Evolutionary conservation across 148 eudicot genomes (phyloP).

Genomic region (Pouteria glomerata): DNA sequence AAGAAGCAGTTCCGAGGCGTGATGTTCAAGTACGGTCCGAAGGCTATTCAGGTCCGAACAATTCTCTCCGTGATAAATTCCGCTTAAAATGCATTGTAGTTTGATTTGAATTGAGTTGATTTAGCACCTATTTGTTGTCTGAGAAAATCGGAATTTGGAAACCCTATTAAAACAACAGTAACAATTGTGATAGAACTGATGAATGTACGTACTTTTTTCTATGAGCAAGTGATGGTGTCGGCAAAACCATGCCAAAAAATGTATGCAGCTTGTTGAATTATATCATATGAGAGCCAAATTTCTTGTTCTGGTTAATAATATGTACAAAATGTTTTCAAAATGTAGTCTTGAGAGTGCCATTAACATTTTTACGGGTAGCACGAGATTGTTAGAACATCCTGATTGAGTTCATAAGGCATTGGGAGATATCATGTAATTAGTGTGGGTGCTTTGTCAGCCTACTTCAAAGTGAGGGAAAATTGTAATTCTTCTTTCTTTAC

Average conservation of each 20-base stretch:
- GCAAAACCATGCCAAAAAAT: not conserved
- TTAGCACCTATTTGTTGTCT: not conserved
- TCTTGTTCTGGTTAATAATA: not conserved
- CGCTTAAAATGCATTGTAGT: not conserved
- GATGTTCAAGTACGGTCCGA: conserved; percentile 86
- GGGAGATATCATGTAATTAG: not conserved
- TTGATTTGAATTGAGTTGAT: not conserved
- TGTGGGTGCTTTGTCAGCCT: not conserved
- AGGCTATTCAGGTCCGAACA: conserved; percentile 59
- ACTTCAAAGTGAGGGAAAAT: not conserved
- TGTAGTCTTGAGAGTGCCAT: not conserved
- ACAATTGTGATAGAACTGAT: not conserved
- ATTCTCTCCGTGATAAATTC: not conserved
- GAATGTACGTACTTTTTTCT: not conserved
- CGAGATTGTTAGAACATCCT: not conserved
- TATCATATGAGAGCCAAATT: not conserved
- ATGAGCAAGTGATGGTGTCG: not conserved
- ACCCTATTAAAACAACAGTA: not conserved
- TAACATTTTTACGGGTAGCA: not conserved
- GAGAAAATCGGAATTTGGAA: not conserved
- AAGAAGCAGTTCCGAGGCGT: conserved; percentile 81
- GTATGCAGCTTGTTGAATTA: not conserved
- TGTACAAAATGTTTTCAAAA: not conserved
- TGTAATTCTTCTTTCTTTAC: not conserved
- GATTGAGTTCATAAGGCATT: not conserved